Conservation (phyloP, 306 rosid species). For the Adenanthera pavonina region DNA sequence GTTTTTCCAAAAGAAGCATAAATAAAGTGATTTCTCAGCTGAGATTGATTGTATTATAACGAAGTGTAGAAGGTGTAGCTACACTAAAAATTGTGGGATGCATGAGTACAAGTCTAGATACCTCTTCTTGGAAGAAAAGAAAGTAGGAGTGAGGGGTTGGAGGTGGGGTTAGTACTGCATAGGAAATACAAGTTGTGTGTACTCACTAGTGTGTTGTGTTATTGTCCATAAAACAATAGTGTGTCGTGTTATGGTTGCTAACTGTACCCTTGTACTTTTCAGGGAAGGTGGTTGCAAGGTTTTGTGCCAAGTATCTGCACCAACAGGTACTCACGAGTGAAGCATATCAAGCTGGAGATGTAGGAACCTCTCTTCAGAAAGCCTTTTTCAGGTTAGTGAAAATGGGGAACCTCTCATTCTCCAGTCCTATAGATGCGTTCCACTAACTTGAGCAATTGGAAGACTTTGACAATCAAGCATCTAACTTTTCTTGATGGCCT, state of each 20-base stretch:
- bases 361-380: conserved; percentile 78
- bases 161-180: neutral
- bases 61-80: neutral
- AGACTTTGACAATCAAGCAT: neutral
- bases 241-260: conserved; percentile 29
- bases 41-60: neutral
- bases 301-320: conserved; percentile 90
- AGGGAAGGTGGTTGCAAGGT: conserved; percentile 96
- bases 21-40: neutral
- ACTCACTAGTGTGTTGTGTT: conserved; percentile 4
- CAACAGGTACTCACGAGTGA: conserved; percentile 76
- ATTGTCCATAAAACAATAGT: neutral
- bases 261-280: conserved; percentile 38
- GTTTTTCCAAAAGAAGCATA: conserved; percentile 1
- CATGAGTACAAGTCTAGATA: neutral
- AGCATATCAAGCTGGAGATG: conserved; percentile 75
- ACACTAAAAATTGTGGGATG: conserved; percentile 1
- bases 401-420: neutral
- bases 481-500: conserved; percentile 1
- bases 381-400: conserved; percentile 75
- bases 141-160: neutral
- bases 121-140: neutral
- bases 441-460: neutral
- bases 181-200: neutral
- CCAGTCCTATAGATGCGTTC: neutral